Percentiles rank a stretch among this genome's conserved stretches.
phyloP scores from a whole-genome alignment of 2,329 filamentous ascomycete genomes.

The Mollisia scopiformis region DNA sequence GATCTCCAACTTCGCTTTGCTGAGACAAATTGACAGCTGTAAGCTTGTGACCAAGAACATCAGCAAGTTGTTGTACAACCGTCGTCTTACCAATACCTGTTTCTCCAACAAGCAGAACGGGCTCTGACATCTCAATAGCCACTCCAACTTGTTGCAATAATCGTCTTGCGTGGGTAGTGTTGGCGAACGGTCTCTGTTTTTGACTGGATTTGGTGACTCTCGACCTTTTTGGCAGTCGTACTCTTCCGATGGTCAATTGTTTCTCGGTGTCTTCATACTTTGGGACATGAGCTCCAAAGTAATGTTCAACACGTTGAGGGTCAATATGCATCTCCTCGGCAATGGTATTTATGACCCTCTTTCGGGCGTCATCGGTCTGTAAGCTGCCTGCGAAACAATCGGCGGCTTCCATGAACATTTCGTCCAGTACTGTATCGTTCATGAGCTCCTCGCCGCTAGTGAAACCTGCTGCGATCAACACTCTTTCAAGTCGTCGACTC shows the following conservation, averaged over 20 bases:
- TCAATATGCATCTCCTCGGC: conserved; percentile 88
- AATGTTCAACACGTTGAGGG: conserved; percentile 78
- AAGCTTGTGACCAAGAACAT: conserved; percentile 81
- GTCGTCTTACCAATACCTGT: conserved; percentile 99
- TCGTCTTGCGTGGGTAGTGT: conserved; percentile 81
- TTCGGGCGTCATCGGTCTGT: conserved; percentile 64
- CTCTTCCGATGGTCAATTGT: conserved; percentile 67
- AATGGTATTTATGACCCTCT: conserved; percentile 67
- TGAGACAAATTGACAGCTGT: conserved; percentile 96
- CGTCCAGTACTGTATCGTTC: conserved; percentile 72
- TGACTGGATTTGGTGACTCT: conserved; percentile 51
- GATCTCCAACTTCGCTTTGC: conserved; percentile 95
- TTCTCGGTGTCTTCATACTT: conserved; percentile 63
- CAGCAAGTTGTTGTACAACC: conserved; percentile 88
- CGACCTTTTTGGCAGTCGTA: conserved; percentile 54
- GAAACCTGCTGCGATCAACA: conserved; percentile 63
- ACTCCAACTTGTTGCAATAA: conserved; percentile 88
- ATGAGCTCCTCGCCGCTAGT: conserved; percentile 71
- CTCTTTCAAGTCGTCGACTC: conserved; percentile 74
- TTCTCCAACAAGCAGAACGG: conserved; percentile 93
- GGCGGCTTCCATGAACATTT: conserved; percentile 90
- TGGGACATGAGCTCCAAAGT: conserved; percentile 74
- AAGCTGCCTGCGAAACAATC: conserved; percentile 90
- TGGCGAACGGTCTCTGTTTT: conserved; percentile 76
- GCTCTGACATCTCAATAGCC: conserved; percentile 82